phyloP scores from a whole-genome alignment of 2,329 filamentous ascomycete genomes.

The Xylaria arbuscula region DNA sequence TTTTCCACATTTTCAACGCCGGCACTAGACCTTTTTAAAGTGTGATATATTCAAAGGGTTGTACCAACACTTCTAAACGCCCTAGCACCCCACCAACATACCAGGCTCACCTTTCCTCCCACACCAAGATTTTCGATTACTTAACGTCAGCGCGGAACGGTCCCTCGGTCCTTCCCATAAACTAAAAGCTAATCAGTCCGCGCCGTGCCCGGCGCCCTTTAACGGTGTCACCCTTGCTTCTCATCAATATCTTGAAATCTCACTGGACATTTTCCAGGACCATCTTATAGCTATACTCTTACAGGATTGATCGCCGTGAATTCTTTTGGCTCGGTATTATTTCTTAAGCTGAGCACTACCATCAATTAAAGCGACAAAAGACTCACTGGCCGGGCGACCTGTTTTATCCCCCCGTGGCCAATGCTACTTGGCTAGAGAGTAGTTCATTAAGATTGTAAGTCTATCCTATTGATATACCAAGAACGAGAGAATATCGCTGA shows the following conservation, averaged over 20 bases:
- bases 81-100: constrained; percentile 30
- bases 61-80: constrained; percentile 40
- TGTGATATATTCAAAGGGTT: constrained; percentile 38
- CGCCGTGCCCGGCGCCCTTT: constrained; percentile 12
- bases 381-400: neutral
- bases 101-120: constrained; percentile 17
- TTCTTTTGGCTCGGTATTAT: constrained; percentile 4
- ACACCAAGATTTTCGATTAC: constrained; percentile 27
- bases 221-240: constrained; percentile 5
- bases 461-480: neutral
- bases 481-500: constrained; percentile 18
- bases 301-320: neutral
- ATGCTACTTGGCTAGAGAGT: neutral
- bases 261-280: neutral
- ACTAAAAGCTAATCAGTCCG: constrained; percentile 8
- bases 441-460: constrained; percentile 21
- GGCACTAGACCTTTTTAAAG: constrained; percentile 26
- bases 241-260: constrained; percentile 27
- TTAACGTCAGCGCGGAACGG: constrained; percentile 18
- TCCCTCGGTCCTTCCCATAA: constrained; percentile 16
- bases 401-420: neutral
- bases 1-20: constrained; percentile 13
- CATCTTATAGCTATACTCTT: neutral
- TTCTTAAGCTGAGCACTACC: neutral
- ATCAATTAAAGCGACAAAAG: constrained; percentile 1